Evolutionary conservation across 208 protist species (phyloP).

Genomic region (Jaenimonas drosophilae): DNA sequence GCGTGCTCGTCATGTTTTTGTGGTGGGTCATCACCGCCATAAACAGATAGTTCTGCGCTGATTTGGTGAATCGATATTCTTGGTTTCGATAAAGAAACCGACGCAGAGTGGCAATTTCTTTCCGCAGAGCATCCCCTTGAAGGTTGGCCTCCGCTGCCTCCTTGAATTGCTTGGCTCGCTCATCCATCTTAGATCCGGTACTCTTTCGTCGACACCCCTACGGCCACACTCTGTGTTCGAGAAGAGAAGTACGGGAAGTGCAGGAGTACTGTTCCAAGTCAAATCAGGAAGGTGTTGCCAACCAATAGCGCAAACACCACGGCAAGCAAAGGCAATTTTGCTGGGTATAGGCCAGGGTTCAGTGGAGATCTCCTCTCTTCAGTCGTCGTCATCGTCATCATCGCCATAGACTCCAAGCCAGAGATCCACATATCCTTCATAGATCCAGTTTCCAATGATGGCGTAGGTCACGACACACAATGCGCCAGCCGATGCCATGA

Average conservation of each 20-base stretch:
- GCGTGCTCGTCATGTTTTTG: constrained; percentile 11
- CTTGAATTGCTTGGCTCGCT: constrained; percentile 33
- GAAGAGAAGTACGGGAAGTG: too few relatives aligned
- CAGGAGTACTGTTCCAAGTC: too few relatives aligned
- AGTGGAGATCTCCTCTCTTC: too few relatives aligned
- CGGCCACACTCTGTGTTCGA: too few relatives aligned
- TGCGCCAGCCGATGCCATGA: constrained; percentile 17
- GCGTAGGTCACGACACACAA: constrained; percentile 54
- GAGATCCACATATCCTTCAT: constrained; percentile 66
- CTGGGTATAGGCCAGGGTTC: too few relatives aligned
- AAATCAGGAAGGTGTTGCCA: too few relatives aligned
- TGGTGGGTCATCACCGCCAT: constrained; percentile 35
- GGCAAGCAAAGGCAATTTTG: too few relatives aligned
- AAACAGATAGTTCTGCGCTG: constrained; percentile 26
- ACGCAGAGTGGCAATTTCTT: constrained; percentile 29
- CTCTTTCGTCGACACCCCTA: too few relatives aligned
- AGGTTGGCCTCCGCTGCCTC: constrained; percentile 18
- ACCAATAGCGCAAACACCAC: too few relatives aligned
- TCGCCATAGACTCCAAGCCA: constrained; percentile 69
- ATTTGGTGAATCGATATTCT: constrained; percentile 42
- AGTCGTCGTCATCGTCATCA: constrained; percentile 53
- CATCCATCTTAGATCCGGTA: constrained; percentile 19
- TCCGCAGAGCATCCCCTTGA: constrained; percentile 15
- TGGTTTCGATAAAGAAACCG: constrained; percentile 45
- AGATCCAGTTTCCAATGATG: constrained; percentile 78